Evolutionary conservation across 768 basidiomycete genomes (phyloP), one percentile per base, ranked within the genome.

Genomic region (Dentipellis fragilis): DNA sequence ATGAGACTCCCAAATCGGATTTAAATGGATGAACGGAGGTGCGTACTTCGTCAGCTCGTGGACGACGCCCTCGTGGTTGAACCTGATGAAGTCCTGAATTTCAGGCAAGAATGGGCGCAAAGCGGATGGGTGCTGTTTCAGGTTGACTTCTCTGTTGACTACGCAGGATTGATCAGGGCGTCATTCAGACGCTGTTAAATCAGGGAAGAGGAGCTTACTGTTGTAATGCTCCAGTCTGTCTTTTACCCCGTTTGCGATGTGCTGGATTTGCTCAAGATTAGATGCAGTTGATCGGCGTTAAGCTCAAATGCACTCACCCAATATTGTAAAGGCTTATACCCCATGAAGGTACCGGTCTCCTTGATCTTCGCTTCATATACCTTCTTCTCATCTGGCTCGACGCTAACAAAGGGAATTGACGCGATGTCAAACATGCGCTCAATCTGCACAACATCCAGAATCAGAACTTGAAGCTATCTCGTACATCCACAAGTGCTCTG

Each of bases 261-360:
- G 68, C 75, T 77, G 42, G 6, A 12, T 14, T 29, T 14, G 50
- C 2, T 12, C 42, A 10, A 49, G 38, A 12, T 14, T 14, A 40
- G 34, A 51, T 51, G 0, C 38, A 0, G 23, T 8, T 6, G 29
- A 29, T 6, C 29, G 29, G 9, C 19, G 19, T 12, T 34, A 40
- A 19, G 10, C 16, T 12, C n/a, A 2, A 23, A 42, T 3, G 3
- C 29, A 29, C 64, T 19, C 54, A 79, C 78, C 76, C 75, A 80
- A 56, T 77, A 77, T 48, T 73, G 70, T 5, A 75, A 69, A 5
- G 68, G 68, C 61, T 82, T 82, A 60, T 81, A 82, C 1, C 80
- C 80, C 58, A 77, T 73, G 59, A 73, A 80, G 3, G 75, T 72
- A 7, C 76, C 77, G 0, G 68, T 72, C 22, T 74, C 68, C 55